Conservation (phyloP, 257 asterid species). For the Nicotiana sylvestris region DNA sequence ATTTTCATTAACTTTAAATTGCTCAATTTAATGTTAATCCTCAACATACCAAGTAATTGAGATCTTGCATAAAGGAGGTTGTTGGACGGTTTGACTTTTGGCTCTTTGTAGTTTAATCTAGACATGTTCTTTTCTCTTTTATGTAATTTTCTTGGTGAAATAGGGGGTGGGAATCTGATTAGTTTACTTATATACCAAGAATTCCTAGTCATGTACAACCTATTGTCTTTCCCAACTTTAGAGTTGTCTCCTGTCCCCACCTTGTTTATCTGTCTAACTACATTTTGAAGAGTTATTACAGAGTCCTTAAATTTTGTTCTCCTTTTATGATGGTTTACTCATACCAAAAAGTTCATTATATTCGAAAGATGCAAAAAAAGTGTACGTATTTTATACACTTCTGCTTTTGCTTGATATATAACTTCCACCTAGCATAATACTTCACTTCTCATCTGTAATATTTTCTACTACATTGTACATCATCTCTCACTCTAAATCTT, state of each 20-base stretch:
- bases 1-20: not conserved
- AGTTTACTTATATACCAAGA: not conserved
- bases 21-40: not conserved
- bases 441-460: not conserved
- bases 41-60: not conserved
- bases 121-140: not conserved
- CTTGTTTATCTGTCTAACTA: constrained; percentile 2
- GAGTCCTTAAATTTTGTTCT: not conserved
- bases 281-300: not conserved
- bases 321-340: not conserved
- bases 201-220: not conserved
- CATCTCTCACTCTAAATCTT: not conserved
- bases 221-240: not conserved
- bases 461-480: not conserved
- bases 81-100: not conserved
- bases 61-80: not conserved
- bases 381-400: not conserved
- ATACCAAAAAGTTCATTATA: not conserved
- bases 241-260: constrained; percentile 12
- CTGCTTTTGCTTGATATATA: not conserved
- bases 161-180: not conserved
- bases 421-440: not conserved
- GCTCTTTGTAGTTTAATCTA: not conserved
- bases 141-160: not conserved
- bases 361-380: not conserved